A percentile compares a stretch with the other conserved stretches of the same genome.
Evolutionary conservation across 2,329 filamentous ascomycete species (phyloP).

Genomic region (Lecanosticta acicola): DNA sequence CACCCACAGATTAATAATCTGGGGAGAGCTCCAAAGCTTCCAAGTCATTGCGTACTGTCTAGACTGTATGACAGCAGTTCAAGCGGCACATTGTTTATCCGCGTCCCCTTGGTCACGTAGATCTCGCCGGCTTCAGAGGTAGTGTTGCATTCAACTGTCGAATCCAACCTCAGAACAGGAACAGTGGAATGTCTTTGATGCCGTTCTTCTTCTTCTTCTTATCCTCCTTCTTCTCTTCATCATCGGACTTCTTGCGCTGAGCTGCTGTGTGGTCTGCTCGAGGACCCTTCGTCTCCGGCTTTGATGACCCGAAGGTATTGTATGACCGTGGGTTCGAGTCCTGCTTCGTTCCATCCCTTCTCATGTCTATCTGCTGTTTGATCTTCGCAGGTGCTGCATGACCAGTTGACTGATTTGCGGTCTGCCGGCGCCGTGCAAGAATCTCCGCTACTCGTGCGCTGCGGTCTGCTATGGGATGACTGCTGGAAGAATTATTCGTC

Average conservation of each 20-base stretch:
- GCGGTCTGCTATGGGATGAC: neutral
- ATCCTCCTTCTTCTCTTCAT: slow-evolving; percentile 18
- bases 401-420: neutral
- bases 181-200: slow-evolving; percentile 39
- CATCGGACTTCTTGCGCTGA: too few species aligned
- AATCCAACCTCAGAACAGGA: slow-evolving; percentile 39
- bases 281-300: too few species aligned
- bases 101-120: too few species aligned
- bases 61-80: too few species aligned
- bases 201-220: slow-evolving; percentile 26
- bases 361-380: slow-evolving; percentile 19
- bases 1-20: neutral
- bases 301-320: too few species aligned
- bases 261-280: too few species aligned
- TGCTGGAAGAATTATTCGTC: neutral
- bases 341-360: slow-evolving; percentile 24
- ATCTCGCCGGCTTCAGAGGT: too few species aligned
- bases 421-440: neutral
- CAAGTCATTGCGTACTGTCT: too few species aligned
- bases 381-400: slow-evolving; percentile 11
- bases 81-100: too few species aligned
- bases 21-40: neutral
- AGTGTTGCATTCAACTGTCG: too few species aligned
- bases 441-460: slow-evolving; percentile 1
- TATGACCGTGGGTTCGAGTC: too few species aligned